Conservation (phyloP, 1,284 basidiomycete species). For the Rhodotorula sp. region DNA sequence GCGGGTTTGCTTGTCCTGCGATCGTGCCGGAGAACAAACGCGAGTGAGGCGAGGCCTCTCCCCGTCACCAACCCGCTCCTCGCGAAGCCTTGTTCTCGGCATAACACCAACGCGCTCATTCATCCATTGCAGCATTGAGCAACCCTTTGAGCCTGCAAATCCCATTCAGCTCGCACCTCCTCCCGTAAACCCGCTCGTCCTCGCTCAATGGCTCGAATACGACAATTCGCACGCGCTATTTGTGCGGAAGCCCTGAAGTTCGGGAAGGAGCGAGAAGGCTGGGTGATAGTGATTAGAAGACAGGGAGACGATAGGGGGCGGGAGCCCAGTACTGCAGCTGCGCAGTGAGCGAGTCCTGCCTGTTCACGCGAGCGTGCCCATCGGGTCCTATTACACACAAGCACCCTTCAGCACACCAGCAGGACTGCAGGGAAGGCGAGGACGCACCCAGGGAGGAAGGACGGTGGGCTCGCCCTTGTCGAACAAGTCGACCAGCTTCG, state of each 20-base stretch:
- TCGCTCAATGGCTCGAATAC: too few species aligned
- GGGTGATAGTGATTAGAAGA: not conserved
- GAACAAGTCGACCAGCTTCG: conserved; percentile 74
- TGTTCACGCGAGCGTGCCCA: conserved; percentile 38
- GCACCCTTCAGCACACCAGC: not conserved
- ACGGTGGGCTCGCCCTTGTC: conserved; percentile 60
- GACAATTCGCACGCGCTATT: not conserved
- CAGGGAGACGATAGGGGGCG: not conserved
- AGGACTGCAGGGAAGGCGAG: not conserved
- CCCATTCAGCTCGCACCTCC: too few species aligned
- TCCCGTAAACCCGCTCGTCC: too few species aligned
- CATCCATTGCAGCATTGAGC: too few species aligned
- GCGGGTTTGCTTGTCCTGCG: too few species aligned
- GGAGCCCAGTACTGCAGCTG: too few species aligned
- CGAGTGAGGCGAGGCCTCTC: too few species aligned
- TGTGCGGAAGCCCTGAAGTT: not conserved
- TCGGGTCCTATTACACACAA: conserved; percentile 28
- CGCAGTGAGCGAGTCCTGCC: not conserved
- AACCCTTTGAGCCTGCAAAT: too few species aligned
- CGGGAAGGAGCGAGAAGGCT: not conserved
- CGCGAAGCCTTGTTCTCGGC: too few species aligned
- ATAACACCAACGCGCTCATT: too few species aligned
- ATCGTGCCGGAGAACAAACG: too few species aligned
- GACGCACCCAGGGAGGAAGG: conserved; percentile 72
- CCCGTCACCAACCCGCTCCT: too few species aligned